Percentiles rank a stretch among this genome's conserved stretches.
Evolutionary conservation across 768 basidiomycete genomes (phyloP).

Genomic region (Nidularia sp.): DNA sequence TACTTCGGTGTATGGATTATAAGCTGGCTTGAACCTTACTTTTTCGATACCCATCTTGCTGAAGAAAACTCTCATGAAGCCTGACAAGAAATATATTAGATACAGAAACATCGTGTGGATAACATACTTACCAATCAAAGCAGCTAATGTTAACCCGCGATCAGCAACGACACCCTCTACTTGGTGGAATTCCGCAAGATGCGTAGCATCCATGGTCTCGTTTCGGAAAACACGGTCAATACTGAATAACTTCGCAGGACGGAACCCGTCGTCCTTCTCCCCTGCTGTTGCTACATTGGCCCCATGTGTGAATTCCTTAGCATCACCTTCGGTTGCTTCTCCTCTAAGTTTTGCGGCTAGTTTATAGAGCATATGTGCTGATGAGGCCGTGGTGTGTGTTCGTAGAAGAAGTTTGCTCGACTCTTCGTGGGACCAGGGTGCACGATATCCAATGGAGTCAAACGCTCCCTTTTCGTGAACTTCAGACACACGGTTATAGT

Average conservation of each 20-base stretch:
- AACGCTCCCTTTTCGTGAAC: constrained; percentile 86
- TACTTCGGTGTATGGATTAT: constrained; percentile 97
- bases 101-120: background rate
- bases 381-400: constrained; percentile 96
- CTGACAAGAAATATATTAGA: constrained; percentile 29
- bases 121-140: constrained; percentile 88
- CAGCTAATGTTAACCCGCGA: constrained; percentile 84
- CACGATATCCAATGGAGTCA: constrained; percentile 94
- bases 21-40: constrained; percentile 96
- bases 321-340: constrained; percentile 40
- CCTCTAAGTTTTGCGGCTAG: constrained; percentile 82
- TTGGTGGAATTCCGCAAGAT: constrained; percentile 98
- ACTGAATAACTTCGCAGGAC: constrained; percentile 91
- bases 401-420: constrained; percentile 88
- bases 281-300: constrained; percentile 23
- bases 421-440: constrained; percentile 93
- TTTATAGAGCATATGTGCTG: constrained; percentile 90
- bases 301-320: constrained; percentile 35
- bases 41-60: constrained; percentile 94
- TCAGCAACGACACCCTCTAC: constrained; percentile 99
- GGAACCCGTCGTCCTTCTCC: constrained; percentile 69
- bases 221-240: constrained; percentile 99
- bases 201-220: constrained; percentile 97
- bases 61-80: constrained; percentile 99
- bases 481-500: constrained; percentile 79